Evolutionary conservation across 352 stramenopile species (phyloP).

Genomic region (Blastocystis sp.): DNA sequence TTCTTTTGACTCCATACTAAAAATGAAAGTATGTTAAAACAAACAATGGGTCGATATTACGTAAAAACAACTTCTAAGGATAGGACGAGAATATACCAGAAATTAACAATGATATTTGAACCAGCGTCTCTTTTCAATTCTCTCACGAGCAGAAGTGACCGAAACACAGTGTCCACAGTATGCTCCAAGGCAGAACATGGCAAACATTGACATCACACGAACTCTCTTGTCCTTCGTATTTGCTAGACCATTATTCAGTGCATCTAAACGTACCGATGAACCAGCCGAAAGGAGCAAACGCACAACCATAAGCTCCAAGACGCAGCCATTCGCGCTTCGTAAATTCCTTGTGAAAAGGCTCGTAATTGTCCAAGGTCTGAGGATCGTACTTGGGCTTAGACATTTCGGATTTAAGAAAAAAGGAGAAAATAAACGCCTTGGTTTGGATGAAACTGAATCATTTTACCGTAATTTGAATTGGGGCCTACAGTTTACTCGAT

Average conservation of each 20-base stretch:
- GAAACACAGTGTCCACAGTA: slow-evolving; percentile 40
- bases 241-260: background rate
- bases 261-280: slow-evolving; percentile 32
- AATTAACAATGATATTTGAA: slow-evolving; percentile 52
- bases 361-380: slow-evolving; percentile 46
- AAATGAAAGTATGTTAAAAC: background rate
- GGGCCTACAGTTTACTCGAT: too few species aligned
- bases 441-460: too few species aligned
- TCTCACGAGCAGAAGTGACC: slow-evolving; percentile 35
- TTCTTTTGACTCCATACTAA: background rate
- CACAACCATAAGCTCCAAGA: background rate
- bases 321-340: background rate
- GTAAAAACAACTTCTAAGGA: background rate
- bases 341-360: slow-evolving; percentile 54
- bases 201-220: background rate
- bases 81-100: background rate
- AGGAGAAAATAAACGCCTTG: too few species aligned
- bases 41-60: background rate
- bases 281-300: slow-evolving; percentile 39
- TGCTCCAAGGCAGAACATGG: background rate
- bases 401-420: background rate
- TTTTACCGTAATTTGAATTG: too few species aligned
- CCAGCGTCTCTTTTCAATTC: slow-evolving; percentile 53
- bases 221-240: background rate
- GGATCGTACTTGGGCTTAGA: slow-evolving; percentile 27